phyloP scores from a whole-genome alignment of 1,284 basidiomycete genomes.

The Sporisorium reilianum region DNA sequence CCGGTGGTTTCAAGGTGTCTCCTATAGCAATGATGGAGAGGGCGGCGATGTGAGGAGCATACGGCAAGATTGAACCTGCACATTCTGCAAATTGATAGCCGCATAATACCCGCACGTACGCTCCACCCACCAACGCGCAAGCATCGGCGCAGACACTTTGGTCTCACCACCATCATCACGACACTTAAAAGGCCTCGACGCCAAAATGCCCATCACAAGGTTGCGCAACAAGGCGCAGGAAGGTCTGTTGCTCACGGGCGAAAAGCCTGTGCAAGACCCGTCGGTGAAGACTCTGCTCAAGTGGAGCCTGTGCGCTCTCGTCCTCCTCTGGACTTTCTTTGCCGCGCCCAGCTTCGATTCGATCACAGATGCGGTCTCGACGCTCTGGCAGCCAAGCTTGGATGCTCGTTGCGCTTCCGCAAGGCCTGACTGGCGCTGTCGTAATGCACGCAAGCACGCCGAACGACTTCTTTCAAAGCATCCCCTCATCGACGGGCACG shows the following conservation, averaged over 20 bases:
- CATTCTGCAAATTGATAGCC: too few relatives aligned
- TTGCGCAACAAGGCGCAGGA: slow-evolving; percentile 10
- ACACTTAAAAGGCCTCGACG: not conserved
- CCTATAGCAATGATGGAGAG: too few relatives aligned
- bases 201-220: not conserved
- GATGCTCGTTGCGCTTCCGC: slow-evolving; percentile 10
- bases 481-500: slow-evolving; percentile 53
- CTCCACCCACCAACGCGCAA: not conserved
- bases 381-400: slow-evolving; percentile 3
- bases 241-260: slow-evolving; percentile 13
- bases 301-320: not conserved
- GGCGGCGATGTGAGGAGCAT: too few relatives aligned
- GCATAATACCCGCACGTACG: too few relatives aligned
- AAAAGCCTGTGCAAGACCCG: not conserved
- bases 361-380: not conserved
- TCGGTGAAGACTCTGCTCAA: not conserved
- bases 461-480: slow-evolving; percentile 20
- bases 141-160: not conserved
- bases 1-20: too few relatives aligned
- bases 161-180: not conserved
- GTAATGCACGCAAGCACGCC: slow-evolving; percentile 25
- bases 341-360: slow-evolving; percentile 5
- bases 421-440: slow-evolving; percentile 15
- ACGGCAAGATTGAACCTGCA: too few relatives aligned
- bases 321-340: not conserved